Base-by-base conservation (phyloP, 495 filamentous ascomycete genomes). In the Aspergillus nidulans region DNA sequence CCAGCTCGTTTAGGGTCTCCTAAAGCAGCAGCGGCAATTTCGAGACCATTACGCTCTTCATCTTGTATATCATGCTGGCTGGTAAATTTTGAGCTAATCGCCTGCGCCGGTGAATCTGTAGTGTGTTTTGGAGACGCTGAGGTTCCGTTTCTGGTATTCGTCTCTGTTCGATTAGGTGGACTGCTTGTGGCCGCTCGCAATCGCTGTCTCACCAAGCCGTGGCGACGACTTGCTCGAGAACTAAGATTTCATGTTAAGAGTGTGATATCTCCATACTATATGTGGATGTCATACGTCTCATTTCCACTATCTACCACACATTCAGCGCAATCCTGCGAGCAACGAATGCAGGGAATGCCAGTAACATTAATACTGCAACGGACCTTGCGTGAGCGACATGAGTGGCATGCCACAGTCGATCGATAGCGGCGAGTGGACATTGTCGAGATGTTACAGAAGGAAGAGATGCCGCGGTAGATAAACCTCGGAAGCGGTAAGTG, bases 361-460 rank as follows among this genome's bases (percentile, higher is more conserved):
- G 69, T 72, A 18, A 69, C 56, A 4, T 56, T 59, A 23, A 69
- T 23, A 30, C 63, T 69, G 45, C 69, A 71, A 16, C 69, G 69
- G 1, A 71, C 69, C 56, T 69, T 71, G 13, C 69, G 69, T 48
- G 63, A 55, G 13, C 69, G 63, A 41, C 69, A 71, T 16, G 55
- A 42, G 12, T 69, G 58, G 28, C 69, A 71, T 1, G 69, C 69
- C 16, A 69, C 59, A 7, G 63, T 56, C 0, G 69, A 71, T 39
- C 67, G 55, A 49, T 66, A 61, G 67, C 74, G 65, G 64, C 72
- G 62, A 39, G 63, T 24, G 38, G 47, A 41, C 20, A 53, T 38
- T 19, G 18, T 15, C 2, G 40, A 20, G 9, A 15, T 13, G 21
- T 24, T 42, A 19, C 4, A 24, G 40, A 24, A 23, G 40, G n/a